Percentiles rank a stretch among this genome's conserved stretches.
Conservation (phyloP, 345 rosid species). For the Citrus trifoliata region DNA sequence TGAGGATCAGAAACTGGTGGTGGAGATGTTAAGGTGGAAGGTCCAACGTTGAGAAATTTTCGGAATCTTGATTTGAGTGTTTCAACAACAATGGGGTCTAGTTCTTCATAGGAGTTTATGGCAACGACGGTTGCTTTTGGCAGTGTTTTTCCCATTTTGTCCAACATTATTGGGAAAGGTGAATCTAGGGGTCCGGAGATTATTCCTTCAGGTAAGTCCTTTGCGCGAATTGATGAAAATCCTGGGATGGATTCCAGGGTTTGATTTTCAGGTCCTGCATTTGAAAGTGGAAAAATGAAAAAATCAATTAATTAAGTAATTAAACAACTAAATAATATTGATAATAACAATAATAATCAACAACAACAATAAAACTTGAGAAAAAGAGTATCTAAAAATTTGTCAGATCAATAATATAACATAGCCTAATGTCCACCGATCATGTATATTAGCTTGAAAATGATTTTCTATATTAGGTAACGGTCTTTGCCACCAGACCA, state of each 20-base stretch:
- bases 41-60: conserved; percentile 44
- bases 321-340: background rate
- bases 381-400: too few species aligned
- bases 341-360: background rate
- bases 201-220: conserved; percentile 37
- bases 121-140: conserved; percentile 39
- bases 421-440: too few species aligned
- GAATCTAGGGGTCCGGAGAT: background rate
- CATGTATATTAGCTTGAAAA: background rate
- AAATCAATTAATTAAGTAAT: background rate
- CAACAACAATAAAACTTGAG: background rate
- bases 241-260: conserved; percentile 39
- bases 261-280: conserved; percentile 25
- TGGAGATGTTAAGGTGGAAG: conserved; percentile 24
- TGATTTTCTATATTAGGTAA: too few species aligned
- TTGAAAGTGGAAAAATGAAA: too few species aligned
- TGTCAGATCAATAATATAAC: background rate
- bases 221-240: conserved; percentile 22
- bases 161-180: conserved; percentile 22
- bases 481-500: too few species aligned
- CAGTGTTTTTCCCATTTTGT: conserved; percentile 37
- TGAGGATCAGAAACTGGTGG: conserved; percentile 20
- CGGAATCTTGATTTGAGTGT: conserved; percentile 28
- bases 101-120: conserved; percentile 38
- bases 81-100: conserved; percentile 25